Percentiles rank a stretch among this genome's conserved stretches.
These are phyloP conservation scores for Crithidia expoeki DNA, from an alignment of 208 protist species.

Conservation along the genomic window DNA sequence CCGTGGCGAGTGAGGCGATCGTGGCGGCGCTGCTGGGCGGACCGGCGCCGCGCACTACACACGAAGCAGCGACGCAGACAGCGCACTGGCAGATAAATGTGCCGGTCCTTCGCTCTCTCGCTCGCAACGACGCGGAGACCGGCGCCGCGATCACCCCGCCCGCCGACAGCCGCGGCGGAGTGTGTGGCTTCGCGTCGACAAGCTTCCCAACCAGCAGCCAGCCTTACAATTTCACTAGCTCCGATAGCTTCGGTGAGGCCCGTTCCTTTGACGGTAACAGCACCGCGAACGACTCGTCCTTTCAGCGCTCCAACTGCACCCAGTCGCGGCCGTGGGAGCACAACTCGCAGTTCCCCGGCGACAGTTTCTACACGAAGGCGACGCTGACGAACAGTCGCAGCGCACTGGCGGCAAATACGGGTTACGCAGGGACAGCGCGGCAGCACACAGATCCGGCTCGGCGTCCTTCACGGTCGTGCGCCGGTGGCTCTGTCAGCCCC, in stretches of 20 bases:
- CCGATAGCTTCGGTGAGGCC: conserved; percentile 9
- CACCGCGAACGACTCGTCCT: not conserved
- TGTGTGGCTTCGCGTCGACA: conserved; percentile 6
- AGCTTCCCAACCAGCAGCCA: conserved; percentile 8
- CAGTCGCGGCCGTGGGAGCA: conserved; percentile 6
- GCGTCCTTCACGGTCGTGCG: not conserved
- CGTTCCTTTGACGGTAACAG: conserved; percentile 1
- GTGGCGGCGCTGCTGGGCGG: conserved; percentile 13
- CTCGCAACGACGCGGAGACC: not conserved
- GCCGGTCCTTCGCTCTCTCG: not conserved
- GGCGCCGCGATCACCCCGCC: not conserved
- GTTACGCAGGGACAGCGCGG: not conserved
- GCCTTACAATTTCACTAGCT: conserved; percentile 2
- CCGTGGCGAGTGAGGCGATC: not conserved
- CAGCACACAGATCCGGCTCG: not conserved
- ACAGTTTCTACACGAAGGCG: conserved; percentile 2
- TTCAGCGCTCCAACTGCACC: conserved; percentile 4
- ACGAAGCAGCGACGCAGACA: conserved; percentile 31
- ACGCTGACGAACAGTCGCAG: conserved; percentile 9
- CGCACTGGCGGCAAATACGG: not conserved
- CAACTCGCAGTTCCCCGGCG: conserved; percentile 6
- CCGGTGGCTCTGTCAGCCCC: not conserved
- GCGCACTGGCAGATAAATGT: conserved; percentile 25
- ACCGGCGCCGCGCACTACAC: conserved; percentile 9
- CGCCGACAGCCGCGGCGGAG: not conserved